Conservation (phyloP, 2,329 filamentous ascomycete genomes). For the Pleurostoma richardsiae region DNA sequence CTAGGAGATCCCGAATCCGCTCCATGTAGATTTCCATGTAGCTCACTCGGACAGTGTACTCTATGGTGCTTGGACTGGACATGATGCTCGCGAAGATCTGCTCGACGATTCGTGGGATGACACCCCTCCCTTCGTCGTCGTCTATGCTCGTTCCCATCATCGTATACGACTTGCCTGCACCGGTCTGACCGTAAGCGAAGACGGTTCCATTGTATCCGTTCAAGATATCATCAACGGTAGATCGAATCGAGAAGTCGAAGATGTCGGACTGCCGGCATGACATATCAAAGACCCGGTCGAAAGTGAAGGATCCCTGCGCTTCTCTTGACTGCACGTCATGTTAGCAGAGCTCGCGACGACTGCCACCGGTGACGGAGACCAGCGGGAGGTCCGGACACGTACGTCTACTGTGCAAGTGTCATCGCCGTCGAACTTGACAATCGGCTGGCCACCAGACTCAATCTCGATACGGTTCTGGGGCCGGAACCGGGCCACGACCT, state of each 20-base stretch:
- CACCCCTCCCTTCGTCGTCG: constrained; percentile 80
- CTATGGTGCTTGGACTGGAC: constrained; percentile 85
- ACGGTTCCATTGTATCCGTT: constrained; percentile 99
- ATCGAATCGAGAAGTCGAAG: constrained; percentile 95
- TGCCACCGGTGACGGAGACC: background rate
- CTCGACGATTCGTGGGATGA: constrained; percentile 94
- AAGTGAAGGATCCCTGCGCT: constrained; percentile 82
- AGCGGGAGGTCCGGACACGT: constrained; percentile 29
- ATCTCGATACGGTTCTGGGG: constrained; percentile 95
- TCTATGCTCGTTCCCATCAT: constrained; percentile 98
- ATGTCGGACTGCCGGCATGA: constrained; percentile 84
- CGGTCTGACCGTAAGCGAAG: constrained; percentile 97
- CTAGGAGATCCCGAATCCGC: constrained; percentile 86
- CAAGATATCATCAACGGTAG: constrained; percentile 95
- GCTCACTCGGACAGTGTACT: constrained; percentile 97
- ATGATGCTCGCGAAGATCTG: constrained; percentile 97
- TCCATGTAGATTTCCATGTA: constrained; percentile 99
- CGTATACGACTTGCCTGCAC: constrained; percentile 97
- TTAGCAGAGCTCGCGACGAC: background rate
- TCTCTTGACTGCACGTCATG: constrained; percentile 66
- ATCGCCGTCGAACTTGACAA: constrained; percentile 81
- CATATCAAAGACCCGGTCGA: constrained; percentile 97
- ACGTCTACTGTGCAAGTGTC: constrained; percentile 87
- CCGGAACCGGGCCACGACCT: constrained; percentile 95
- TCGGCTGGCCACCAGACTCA: constrained; percentile 82